Evolutionary conservation across 2,329 filamentous ascomycete genomes (phyloP), one percentile per base, ranked within the genome.

Genomic region (Alternaria alternata): DNA sequence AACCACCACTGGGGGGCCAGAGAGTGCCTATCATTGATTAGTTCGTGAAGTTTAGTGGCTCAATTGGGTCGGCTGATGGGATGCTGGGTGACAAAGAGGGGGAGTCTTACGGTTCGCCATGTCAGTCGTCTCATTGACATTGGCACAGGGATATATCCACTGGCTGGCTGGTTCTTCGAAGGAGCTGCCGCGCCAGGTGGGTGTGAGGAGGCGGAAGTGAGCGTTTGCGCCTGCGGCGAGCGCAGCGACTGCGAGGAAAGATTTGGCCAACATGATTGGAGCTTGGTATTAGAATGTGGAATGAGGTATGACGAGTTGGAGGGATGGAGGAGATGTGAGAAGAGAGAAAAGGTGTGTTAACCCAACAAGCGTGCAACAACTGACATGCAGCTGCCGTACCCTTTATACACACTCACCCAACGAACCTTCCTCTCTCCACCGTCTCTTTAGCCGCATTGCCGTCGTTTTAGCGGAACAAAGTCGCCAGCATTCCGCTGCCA

Each of bases 1-100:
- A 77, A 54, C 82, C 82, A 46, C 82, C 81, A 11, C 76, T 73
- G 4, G 79, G 61, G 7, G 81, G 81, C 82, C 82, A 84, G 32
- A 73, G 62, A 5, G 82, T 61, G 5, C 57, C 57, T 60, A 2
- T 2, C 6, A 0, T 2, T 2, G 28, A 11, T 30, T 12, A 30
- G 28, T 11, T 30, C 1, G 8, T 5, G 4, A 11, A 30, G 8
- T 30, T 30, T 5, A 5, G 8, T 11, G 11, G 28, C 4, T 30
- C 5, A 4, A 2, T 11, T 11, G 9, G 16, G 5, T 24, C n/a
- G 20, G 12, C 49, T 30, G 14, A 9, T 11, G 6, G 20, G 7
- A 28, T 32, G 20, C 20, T n/a, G 5, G 20, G 18, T 22, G 28
- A 20, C 12, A n/a, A 20, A 14, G 9, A 20, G 12, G 16, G 7